Conservation (phyloP, 345 rosid species). For the Pugionium dolabratum region DNA sequence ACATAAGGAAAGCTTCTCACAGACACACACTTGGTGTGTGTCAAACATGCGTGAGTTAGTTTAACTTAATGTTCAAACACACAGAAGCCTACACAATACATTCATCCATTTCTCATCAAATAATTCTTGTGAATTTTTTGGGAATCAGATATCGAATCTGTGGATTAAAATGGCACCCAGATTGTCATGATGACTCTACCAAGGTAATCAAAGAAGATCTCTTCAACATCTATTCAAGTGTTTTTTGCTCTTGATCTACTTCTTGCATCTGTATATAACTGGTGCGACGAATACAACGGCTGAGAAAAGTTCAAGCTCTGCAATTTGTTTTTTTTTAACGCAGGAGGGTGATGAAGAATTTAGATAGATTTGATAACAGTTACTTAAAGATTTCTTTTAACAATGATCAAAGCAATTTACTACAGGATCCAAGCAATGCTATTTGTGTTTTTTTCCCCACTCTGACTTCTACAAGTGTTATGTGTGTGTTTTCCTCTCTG, state of each 20-base stretch:
- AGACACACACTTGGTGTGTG: constrained; percentile 74
- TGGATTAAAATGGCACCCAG: constrained; percentile 93
- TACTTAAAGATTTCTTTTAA: constrained; percentile 10
- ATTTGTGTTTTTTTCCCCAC: background rate
- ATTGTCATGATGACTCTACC: constrained; percentile 76
- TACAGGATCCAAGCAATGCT: background rate
- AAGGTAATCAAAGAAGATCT: constrained; percentile 50
- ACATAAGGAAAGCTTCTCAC: constrained; percentile 42
- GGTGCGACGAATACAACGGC: constrained; percentile 39
- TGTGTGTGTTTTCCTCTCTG: background rate
- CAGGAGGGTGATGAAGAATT: constrained; percentile 1
- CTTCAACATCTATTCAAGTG: background rate
- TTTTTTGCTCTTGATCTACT: background rate
- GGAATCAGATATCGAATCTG: constrained; percentile 63
- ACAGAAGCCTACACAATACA: background rate
- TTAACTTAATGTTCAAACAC: background rate
- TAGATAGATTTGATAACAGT: background rate
- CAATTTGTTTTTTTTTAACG: constrained; percentile 53
- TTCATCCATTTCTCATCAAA: constrained; percentile 8
- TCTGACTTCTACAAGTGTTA: background rate
- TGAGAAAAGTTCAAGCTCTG: constrained; percentile 88
- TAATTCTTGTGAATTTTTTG: background rate
- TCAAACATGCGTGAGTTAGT: constrained; percentile 69
- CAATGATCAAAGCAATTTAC: background rate
- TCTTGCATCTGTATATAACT: constrained; percentile 33